These are phyloP conservation scores for Fraxinus angustifolia DNA, from an alignment of 305 asterid genomes.

Conservation along the genomic window DNA sequence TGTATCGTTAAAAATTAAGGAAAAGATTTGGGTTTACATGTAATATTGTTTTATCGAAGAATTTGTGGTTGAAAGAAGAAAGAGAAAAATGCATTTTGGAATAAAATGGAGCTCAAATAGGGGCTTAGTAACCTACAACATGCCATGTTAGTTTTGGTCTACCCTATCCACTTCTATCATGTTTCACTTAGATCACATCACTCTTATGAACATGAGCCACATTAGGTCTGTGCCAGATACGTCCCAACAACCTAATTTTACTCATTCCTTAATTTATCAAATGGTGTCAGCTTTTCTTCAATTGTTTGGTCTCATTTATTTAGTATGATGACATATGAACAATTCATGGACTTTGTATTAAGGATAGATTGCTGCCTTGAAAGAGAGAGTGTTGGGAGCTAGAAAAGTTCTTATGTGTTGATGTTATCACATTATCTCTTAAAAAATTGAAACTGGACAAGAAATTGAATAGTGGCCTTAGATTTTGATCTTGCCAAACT, in stretches of 20 bases:
- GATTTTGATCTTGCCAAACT: neutral
- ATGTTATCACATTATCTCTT: neutral
- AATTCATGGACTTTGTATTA: neutral
- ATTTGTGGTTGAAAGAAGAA: neutral
- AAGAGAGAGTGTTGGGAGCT: neutral
- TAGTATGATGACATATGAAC: neutral
- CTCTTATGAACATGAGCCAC: neutral
- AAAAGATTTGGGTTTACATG: neutral
- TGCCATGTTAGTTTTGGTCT: neutral
- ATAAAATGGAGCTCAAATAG: neutral
- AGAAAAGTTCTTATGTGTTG: neutral
- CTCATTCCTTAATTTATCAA: neutral
- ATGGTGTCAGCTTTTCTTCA: neutral
- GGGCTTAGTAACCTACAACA: neutral
- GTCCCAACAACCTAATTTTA: neutral
- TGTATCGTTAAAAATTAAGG: neutral
- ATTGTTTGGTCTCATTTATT: neutral
- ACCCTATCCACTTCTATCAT: neutral
- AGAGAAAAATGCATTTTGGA: neutral
- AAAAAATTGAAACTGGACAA: neutral
- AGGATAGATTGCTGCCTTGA: neutral
- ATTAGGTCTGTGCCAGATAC: neutral
- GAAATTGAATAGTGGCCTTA: neutral
- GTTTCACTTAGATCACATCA: neutral
- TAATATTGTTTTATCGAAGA: neutral